A percentile compares a stretch with the other conserved stretches of the same genome.
Conservation (phyloP, 1,139 yeast genomes). For the Blastobotrys raffinosifermentans region DNA sequence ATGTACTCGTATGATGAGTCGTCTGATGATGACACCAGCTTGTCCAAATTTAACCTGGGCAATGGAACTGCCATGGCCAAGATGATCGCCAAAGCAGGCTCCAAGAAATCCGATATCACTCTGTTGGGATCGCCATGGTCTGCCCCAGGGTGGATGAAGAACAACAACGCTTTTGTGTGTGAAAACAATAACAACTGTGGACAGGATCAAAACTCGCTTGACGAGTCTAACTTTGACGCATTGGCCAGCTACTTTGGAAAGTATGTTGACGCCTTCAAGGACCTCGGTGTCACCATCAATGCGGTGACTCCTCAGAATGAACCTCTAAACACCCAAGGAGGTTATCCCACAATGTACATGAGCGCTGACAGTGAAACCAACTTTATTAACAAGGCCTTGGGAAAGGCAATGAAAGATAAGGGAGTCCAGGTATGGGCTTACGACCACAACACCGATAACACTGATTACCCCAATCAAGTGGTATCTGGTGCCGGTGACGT, state of each 20-base stretch:
- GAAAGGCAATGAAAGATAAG: conserved; percentile 7
- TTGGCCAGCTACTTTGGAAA: conserved; percentile 11
- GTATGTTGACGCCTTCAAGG: conserved; percentile 10
- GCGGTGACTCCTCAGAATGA: conserved; percentile 14
- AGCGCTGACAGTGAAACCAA: conserved; percentile 6
- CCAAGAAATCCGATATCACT: conserved; percentile 11
- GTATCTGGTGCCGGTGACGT: conserved; percentile 11
- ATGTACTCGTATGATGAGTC: conserved; percentile 7
- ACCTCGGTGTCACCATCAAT: conserved; percentile 7
- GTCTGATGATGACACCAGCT: conserved; percentile 1
- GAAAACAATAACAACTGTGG: neutral
- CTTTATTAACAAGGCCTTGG: conserved; percentile 8
- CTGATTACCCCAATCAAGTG: conserved; percentile 8
- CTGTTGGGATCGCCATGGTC: conserved; percentile 17
- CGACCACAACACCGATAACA: conserved; percentile 13
- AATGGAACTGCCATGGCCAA: conserved; percentile 11
- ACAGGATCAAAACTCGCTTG: conserved; percentile 4
- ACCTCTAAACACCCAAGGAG: conserved; percentile 12
- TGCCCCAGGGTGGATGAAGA: conserved; percentile 19
- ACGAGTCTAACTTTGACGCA: conserved; percentile 1
- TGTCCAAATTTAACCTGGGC: conserved; percentile 6
- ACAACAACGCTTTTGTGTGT: conserved; percentile 8
- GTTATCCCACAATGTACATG: conserved; percentile 11
- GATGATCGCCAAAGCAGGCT: conserved; percentile 11
- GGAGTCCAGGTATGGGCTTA: conserved; percentile 10